Percentiles rank a stretch among this genome's conserved stretches.
phyloP scores from a whole-genome alignment of 495 filamentous ascomycete species.

The Neurospora terricola region DNA sequence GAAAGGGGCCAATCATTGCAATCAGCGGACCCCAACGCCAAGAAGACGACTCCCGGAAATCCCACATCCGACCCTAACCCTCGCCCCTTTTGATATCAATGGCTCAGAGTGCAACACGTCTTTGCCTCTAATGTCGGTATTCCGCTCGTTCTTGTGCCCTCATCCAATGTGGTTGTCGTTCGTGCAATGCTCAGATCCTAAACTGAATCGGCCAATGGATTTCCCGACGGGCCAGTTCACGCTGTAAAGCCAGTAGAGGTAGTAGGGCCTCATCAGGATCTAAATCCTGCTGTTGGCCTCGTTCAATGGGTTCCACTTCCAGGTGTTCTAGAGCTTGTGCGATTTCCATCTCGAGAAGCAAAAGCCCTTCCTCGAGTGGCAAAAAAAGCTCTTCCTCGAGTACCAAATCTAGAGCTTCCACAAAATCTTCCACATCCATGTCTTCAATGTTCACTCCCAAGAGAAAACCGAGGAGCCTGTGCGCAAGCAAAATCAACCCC shows the following conservation, averaged over 20 bases:
- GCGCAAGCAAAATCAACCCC: not conserved
- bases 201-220: not conserved
- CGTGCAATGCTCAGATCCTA: not conserved
- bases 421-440: not conserved
- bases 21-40: not conserved
- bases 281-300: not conserved
- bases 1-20: not conserved
- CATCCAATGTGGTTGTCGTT: not conserved
- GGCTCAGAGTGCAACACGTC: not conserved
- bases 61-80: not conserved
- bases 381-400: not conserved
- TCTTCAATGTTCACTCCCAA: not conserved
- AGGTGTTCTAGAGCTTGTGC: not conserved
- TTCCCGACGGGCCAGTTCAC: not conserved
- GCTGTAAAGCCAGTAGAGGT: not conserved
- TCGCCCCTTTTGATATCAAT: not conserved
- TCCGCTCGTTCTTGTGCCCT: not conserved
- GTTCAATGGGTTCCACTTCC: not conserved
- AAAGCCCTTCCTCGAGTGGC: not conserved
- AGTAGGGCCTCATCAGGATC: not conserved
- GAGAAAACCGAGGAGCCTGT: not conserved
- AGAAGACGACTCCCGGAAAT: not conserved
- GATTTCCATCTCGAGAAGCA: not conserved
- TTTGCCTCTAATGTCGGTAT: not conserved
- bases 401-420: not conserved